Evolutionary conservation across 441 rosid genomes (phyloP), one percentile per base, ranked within the genome.

Genomic region (Hura crepitans): DNA sequence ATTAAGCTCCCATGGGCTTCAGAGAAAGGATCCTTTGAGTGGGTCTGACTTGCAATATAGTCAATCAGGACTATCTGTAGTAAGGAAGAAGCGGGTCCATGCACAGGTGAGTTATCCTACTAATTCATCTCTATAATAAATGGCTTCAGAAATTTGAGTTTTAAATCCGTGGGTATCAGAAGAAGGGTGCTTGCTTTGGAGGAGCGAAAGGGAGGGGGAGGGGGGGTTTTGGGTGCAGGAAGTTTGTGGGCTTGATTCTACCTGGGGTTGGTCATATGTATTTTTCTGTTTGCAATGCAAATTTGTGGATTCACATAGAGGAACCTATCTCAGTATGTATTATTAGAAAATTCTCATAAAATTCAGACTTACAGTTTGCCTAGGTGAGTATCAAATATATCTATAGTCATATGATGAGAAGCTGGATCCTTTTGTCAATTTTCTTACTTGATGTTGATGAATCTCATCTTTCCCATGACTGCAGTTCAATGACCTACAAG

Each of bases 401-500:
- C 4, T 54, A 56, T 51, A 30, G n/a, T 7, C 37, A 17, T 37
- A 46, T 45, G n/a, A 65, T 46, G 43, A 50, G 54, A 14, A 22
- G 23, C 33, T 69, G n/a, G 65, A 20, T 30, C 9, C 22, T 17
- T 58, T 64, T n/a, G n/a, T n/a, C 1, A 2, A 14, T 47, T 56
- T 18, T 47, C 20, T 64, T 54, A 14, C 23, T 13, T 42, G 1
- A 11, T 4, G 14, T 55, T 50, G 51, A 42, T 45, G 54, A 68
- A 66, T 37, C 65, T 31, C 42, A 37, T 59, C 59, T 39, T 31
- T 35, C 23, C 22, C 51, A 30, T 73, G 58, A 59, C 65, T 73
- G 74, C 86, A 96, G 97, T 93, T 96, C 80, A 86, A 78, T 80
- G 99, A 93, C 72, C 85, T 93, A 58, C 97, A 91, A 82, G 99